phyloP scores from a whole-genome alignment of 441 rosid species.

The Populus hybrid region DNA sequence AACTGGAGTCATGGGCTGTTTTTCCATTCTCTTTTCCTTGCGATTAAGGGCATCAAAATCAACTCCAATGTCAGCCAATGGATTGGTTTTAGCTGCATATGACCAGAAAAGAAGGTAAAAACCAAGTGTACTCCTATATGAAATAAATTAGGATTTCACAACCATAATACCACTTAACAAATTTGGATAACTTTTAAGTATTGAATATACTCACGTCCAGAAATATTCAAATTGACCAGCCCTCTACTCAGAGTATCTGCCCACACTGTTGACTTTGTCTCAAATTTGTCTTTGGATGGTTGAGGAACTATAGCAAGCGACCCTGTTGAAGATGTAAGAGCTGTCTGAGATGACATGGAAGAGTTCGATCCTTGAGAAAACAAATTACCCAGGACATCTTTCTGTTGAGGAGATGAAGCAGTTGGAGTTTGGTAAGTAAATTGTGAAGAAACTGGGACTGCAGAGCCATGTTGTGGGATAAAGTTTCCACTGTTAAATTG shows the following conservation, averaged over 20 bases:
- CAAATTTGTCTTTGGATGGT: conserved; percentile 80
- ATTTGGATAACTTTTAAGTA: neutral
- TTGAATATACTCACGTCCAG: conserved; percentile 70
- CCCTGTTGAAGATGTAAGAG: conserved; percentile 55
- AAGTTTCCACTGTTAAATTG: conserved; percentile 42
- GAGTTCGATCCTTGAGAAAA: conserved; percentile 49
- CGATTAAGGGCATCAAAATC: conserved; percentile 95
- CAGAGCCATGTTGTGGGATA: conserved; percentile 20
- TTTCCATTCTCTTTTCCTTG: conserved; percentile 92
- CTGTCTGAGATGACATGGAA: conserved; percentile 39
- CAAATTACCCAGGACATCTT: conserved; percentile 43
- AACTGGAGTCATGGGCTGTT: conserved; percentile 54
- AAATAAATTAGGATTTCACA: neutral
- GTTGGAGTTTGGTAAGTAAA: conserved; percentile 35
- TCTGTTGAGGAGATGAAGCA: conserved; percentile 44
- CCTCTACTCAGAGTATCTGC: conserved; percentile 96
- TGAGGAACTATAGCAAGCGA: conserved; percentile 70
- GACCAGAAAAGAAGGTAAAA: neutral
- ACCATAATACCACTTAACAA: neutral
- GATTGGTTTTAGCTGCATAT: conserved; percentile 87
- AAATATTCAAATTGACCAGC: conserved; percentile 89
- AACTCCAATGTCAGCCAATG: conserved; percentile 87
- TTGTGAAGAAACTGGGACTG: conserved; percentile 38
- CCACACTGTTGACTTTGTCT: conserved; percentile 98
- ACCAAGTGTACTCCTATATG: conserved; percentile 18